Evolutionary conservation across 2,329 filamentous ascomycete species (phyloP).

Genomic region (Cladophialophora immunda): DNA sequence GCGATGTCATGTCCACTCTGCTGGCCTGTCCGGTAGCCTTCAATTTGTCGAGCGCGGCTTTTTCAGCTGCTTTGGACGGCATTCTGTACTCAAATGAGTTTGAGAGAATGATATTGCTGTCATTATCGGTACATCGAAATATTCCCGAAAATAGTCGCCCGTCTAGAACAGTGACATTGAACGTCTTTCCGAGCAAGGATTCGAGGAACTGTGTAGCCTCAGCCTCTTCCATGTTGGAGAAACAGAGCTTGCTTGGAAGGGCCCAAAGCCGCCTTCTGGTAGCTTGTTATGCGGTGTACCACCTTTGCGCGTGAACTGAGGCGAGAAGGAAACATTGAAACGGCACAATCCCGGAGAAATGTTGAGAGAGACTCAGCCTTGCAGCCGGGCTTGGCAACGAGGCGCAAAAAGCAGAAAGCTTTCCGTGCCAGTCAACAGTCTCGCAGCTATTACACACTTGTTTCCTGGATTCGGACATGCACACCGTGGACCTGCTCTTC

Average conservation of each 20-base stretch:
- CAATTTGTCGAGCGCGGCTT: slow-evolving; percentile 50
- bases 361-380: not conserved
- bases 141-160: slow-evolving; percentile 85
- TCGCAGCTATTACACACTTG: not conserved
- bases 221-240: slow-evolving; percentile 33
- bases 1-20: slow-evolving; percentile 77
- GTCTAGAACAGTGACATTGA: slow-evolving; percentile 39
- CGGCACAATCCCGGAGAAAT: not conserved
- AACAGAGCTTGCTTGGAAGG: not conserved
- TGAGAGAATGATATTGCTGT: slow-evolving; percentile 85
- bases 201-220: slow-evolving; percentile 40
- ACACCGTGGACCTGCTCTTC: not conserved
- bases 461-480: not conserved
- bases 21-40: slow-evolving; percentile 52
- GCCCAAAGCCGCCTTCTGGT: not conserved
- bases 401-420: not conserved
- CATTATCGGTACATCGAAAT: slow-evolving; percentile 94
- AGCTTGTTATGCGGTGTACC: not conserved
- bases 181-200: slow-evolving; percentile 40
- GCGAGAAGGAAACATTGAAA: not conserved
- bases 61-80: slow-evolving; percentile 64
- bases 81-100: slow-evolving; percentile 89
- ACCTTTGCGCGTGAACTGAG: not conserved
- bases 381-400: not conserved
- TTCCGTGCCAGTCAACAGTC: not conserved